Conservation (phyloP, 2,329 filamentous ascomycete genomes). For the Fusarium lyarnte region DNA sequence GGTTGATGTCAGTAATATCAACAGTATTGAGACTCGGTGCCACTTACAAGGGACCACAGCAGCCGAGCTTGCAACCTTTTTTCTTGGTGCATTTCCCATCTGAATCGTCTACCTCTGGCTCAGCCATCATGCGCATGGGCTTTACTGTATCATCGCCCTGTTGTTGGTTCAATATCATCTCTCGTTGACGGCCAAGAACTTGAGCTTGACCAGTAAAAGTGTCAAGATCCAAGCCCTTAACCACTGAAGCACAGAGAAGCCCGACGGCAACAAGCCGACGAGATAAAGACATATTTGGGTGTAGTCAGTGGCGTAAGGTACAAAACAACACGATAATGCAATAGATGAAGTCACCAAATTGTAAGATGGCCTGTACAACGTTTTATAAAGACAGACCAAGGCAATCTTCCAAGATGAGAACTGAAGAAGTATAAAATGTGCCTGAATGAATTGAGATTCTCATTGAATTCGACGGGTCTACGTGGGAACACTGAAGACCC, state of each 20-base stretch:
- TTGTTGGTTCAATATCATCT: neutral
- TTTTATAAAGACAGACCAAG: too few relatives aligned
- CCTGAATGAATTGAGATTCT: too few relatives aligned
- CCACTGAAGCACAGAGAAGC: neutral
- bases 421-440: too few relatives aligned
- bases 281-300: neutral
- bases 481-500: too few relatives aligned
- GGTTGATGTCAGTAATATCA: too few relatives aligned
- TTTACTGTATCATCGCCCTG: neutral
- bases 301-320: too few relatives aligned
- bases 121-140: neutral
- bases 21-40: too few relatives aligned
- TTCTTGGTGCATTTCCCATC: neutral
- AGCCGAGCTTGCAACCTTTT: neutral
- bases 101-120: neutral
- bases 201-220: neutral
- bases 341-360: too few relatives aligned
- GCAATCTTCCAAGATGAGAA: too few relatives aligned
- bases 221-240: neutral
- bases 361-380: too few relatives aligned
- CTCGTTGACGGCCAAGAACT: neutral
- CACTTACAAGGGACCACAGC: neutral
- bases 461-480: too few relatives aligned
- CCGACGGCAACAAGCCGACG: neutral
- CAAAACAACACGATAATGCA: too few relatives aligned